phyloP scores from a whole-genome alignment of 2,329 filamentous ascomycete genomes.

The Penicillium capsulatum region DNA sequence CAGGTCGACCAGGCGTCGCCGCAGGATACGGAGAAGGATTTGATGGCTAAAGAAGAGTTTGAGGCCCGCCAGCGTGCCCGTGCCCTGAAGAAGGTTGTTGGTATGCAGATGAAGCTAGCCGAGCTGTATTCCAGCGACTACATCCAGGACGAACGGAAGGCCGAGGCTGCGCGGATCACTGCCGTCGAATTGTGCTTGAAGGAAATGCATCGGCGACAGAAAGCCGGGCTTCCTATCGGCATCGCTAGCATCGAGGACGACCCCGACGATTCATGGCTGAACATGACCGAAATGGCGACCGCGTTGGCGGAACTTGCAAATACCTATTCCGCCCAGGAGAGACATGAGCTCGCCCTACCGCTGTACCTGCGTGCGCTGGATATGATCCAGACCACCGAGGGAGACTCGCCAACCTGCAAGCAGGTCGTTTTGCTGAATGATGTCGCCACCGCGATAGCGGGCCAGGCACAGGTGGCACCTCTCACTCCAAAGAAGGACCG shows the following conservation, averaged over 20 bases:
- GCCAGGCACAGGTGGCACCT: conserved; percentile 24
- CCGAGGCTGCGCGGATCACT: conserved; percentile 72
- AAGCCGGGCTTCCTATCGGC: conserved; percentile 66
- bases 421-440: conserved; percentile 67
- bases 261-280: conserved; percentile 34
- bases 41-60: conserved; percentile 25
- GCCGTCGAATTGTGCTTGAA: conserved; percentile 74
- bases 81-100: conserved; percentile 68
- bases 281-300: conserved; percentile 36
- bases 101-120: conserved; percentile 76
- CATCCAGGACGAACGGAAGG: conserved; percentile 67
- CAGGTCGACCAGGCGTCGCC: conserved; percentile 19
- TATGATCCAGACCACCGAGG: conserved; percentile 52
- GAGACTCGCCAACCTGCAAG: conserved; percentile 60
- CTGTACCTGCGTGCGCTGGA: conserved; percentile 81
- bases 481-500: conserved; percentile 29
- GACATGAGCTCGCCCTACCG: conserved; percentile 77
- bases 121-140: conserved; percentile 75
- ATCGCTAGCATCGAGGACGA: conserved; percentile 41
- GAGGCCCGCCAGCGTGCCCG: conserved; percentile 53
- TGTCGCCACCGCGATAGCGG: conserved; percentile 47
- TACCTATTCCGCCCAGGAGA: conserved; percentile 68
- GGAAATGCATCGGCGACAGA: conserved; percentile 66
- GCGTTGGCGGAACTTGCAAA: conserved; percentile 61
- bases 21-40: conserved; percentile 21